Evolutionary conservation across 805 yeast species (phyloP).

Genomic region (Metschnikowia corniflorae): DNA sequence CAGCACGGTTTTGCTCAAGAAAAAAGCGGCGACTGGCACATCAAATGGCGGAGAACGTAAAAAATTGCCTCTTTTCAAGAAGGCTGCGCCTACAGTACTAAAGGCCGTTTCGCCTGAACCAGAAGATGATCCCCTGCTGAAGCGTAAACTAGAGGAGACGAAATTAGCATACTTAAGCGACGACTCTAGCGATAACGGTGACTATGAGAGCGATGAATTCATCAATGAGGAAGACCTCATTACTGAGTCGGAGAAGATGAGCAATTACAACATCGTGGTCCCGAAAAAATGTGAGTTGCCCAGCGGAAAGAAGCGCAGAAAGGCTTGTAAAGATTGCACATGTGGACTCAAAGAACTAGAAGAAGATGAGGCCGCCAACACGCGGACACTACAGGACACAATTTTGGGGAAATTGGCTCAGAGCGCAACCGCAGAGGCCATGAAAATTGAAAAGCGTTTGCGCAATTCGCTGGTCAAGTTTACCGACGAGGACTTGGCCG

Average conservation of each 20-base stretch:
- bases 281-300: slow-evolving; percentile 58
- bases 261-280: slow-evolving; percentile 39
- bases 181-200: slow-evolving; percentile 47
- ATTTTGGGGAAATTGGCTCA: slow-evolving; percentile 46
- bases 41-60: slow-evolving; percentile 4
- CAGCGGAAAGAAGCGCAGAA: slow-evolving; percentile 64
- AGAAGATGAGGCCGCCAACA: slow-evolving; percentile 53
- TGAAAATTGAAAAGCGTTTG: slow-evolving; percentile 49
- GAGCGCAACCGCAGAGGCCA: slow-evolving; percentile 52
- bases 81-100: slow-evolving; percentile 23
- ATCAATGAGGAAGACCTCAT: slow-evolving; percentile 43
- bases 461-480: slow-evolving; percentile 44
- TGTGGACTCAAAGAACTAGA: slow-evolving; percentile 93
- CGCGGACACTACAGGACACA: slow-evolving; percentile 42
- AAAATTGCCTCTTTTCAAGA: slow-evolving; percentile 21
- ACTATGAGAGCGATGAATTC: slow-evolving; percentile 55
- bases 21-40: slow-evolving; percentile 13
- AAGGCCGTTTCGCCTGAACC: slow-evolving; percentile 45
- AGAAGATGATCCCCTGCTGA: slow-evolving; percentile 39
- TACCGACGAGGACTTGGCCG: slow-evolving; percentile 69
- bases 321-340: slow-evolving; percentile 97
- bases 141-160: slow-evolving; percentile 41
- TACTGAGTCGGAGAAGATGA: slow-evolving; percentile 22
- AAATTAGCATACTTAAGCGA: slow-evolving; percentile 57
- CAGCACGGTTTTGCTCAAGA: slow-evolving; percentile 31